Evolutionary conservation across 31 red algal species (phyloP), one percentile per base, ranked within the genome.

Genomic region (Pterothamnion heteromorphum): DNA sequence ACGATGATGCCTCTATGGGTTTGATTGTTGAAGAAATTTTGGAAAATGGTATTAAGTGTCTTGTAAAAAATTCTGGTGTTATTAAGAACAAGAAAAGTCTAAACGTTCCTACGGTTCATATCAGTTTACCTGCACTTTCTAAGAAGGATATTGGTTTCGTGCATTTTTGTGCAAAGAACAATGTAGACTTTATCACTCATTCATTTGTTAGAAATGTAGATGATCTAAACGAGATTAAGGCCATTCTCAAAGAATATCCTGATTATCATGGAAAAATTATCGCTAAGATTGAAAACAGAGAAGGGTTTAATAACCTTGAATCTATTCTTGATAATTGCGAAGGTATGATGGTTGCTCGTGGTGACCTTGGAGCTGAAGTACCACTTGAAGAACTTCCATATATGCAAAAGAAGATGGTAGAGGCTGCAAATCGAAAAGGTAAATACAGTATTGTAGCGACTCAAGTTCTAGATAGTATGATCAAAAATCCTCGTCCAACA

Each of bases 211-310:
- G 97, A 51, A 96, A 96, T 85, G 95, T 90, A n/a, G 82, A 85
- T 34, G 95, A 98, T 74, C 95, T 98, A 22, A 36, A 93, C 43
- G 44, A 92, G 26, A 96, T 98, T 91, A 94, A 95, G 23, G 87
- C 92, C 5, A 81, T 89, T 72, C 86, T 98, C 23, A 35, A 30
- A 18, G 81, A 80, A 30, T 57, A 97, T 74, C 95, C 95, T 51
- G 96, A 95, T 43, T 36, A 72, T 28, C 41, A 80, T 31, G 96
- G 97, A 85, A 96, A 98, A 94, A 98, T 98, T 64, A 95, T 98
- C 84, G 93, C 92, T 4, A 98, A 98, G 92, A 98, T 98, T 93
- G 97, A 98, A 87, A 98, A 98, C 82, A 95, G 97, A 86, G 97
- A 98, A 44, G 97, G 95, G 24, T 81, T 97, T 44, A 80, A 95